Percentiles rank a stretch among this genome's conserved stretches.
These are phyloP conservation scores for Geotrichum fermentans DNA, from an alignment of 1,139 yeast genomes.

Conservation along the genomic window DNA sequence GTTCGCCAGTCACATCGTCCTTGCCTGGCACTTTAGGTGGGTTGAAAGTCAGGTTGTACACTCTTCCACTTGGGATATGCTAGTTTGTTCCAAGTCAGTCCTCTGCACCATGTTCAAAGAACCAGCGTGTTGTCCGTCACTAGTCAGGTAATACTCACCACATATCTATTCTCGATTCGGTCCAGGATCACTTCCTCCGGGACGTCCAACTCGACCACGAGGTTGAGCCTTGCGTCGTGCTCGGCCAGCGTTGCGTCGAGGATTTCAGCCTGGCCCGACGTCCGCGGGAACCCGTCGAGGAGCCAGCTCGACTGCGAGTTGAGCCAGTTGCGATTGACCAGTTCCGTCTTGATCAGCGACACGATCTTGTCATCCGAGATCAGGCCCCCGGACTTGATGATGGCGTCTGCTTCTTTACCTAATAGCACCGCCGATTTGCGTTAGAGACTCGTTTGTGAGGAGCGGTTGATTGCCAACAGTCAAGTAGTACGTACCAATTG, in stretches of 20 bases:
- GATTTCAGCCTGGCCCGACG: slow-evolving; percentile 61
- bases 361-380: slow-evolving; percentile 73
- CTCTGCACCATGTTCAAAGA: background rate
- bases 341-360: slow-evolving; percentile 49
- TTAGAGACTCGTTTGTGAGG: background rate
- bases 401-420: slow-evolving; percentile 45
- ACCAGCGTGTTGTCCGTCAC: background rate
- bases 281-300: slow-evolving; percentile 90
- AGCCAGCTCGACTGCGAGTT: slow-evolving; percentile 55
- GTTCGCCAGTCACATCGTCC: slow-evolving; percentile 89
- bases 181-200: slow-evolving; percentile 73
- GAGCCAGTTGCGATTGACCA: slow-evolving; percentile 47
- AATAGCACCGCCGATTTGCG: too few relatives aligned
- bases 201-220: slow-evolving; percentile 79
- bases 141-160: slow-evolving; percentile 31
- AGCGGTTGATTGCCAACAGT: background rate
- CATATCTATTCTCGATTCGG: slow-evolving; percentile 80
- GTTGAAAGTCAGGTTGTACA: slow-evolving; percentile 77
- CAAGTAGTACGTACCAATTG: slow-evolving; percentile 44
- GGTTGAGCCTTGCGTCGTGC: slow-evolving; percentile 47
- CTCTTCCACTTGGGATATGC: slow-evolving; percentile 78
- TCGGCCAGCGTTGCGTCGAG: slow-evolving; percentile 47
- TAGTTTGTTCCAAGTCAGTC: background rate
- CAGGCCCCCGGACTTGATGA: slow-evolving; percentile 58
- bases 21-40: slow-evolving; percentile 79